Evolutionary conservation across 139 green algal genomes (phyloP).

Genomic region (Chlamydomonas schloesseri): DNA sequence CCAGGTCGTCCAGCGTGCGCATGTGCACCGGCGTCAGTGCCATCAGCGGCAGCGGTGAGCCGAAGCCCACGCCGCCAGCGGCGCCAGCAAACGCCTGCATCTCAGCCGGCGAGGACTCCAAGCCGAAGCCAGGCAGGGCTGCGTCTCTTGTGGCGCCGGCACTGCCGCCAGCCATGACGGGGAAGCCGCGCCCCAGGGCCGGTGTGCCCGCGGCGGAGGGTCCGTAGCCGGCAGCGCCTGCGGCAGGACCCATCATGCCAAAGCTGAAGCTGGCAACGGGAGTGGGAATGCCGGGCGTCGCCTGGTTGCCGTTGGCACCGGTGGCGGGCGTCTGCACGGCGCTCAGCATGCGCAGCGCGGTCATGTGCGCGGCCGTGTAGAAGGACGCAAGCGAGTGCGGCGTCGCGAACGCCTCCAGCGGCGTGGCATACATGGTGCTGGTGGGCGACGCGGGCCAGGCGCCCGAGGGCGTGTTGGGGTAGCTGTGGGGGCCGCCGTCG

Average conservation of each 20-base stretch:
- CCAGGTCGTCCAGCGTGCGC: slow-evolving; percentile 6
- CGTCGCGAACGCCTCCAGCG: slow-evolving; percentile 31
- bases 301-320: no score
- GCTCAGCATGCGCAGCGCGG: background rate
- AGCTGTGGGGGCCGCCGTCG: background rate
- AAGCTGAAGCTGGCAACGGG: background rate
- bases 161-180: background rate
- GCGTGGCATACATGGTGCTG: slow-evolving; percentile 10
- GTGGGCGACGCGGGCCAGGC: background rate
- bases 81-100: background rate
- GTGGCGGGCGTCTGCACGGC: background rate
- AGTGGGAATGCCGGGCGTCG: no score
- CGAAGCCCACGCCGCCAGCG: background rate
- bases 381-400: background rate
- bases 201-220: background rate
- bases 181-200: background rate
- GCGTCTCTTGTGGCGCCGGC: background rate
- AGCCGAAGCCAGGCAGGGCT: no score
- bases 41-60: slow-evolving; percentile 9
- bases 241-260: background rate
- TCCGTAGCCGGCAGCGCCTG: background rate
- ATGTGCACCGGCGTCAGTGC: slow-evolving; percentile 24
- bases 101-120: no score
- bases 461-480: slow-evolving; percentile 19
- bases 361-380: background rate